Evolutionary conservation across 164 flowering plant species (phyloP).

Genomic region (Dillenia turbinata): DNA sequence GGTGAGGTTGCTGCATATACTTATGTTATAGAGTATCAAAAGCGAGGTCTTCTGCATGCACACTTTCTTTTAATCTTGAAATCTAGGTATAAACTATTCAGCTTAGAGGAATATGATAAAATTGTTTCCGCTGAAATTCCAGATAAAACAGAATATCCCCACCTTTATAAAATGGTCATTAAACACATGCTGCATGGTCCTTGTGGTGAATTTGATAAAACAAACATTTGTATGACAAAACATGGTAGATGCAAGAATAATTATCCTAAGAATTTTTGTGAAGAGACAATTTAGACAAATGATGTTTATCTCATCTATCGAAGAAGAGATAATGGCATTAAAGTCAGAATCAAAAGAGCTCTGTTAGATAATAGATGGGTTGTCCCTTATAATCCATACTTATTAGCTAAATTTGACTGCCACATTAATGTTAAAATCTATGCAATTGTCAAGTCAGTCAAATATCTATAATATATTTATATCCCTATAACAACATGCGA

Average conservation of each 20-base stretch:
- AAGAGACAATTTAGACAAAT: neutral
- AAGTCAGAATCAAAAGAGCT: neutral
- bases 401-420: neutral
- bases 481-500: too few relatives aligned
- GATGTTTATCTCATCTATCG: slow-evolving; percentile 12
- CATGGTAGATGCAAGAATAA: slow-evolving; percentile 5
- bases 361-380: too few relatives aligned
- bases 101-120: slow-evolving; percentile 1
- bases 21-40: slow-evolving; percentile 19
- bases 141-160: neutral
- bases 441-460: slow-evolving; percentile 1
- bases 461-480: slow-evolving; percentile 6
- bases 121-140: slow-evolving; percentile 12
- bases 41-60: slow-evolving; percentile 17
- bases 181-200: slow-evolving; percentile 25
- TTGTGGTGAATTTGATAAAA: slow-evolving; percentile 5
- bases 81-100: neutral
- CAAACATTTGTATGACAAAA: slow-evolving; percentile 3
- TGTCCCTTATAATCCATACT: neutral
- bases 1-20: slow-evolving; percentile 8
- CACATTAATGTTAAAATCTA: slow-evolving; percentile 11
- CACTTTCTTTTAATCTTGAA: slow-evolving; percentile 15
- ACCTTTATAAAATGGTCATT: neutral
- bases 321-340: neutral
- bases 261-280: slow-evolving; percentile 7